phyloP scores from a whole-genome alignment of 768 basidiomycete species.

The Coprinellus micaceus region DNA sequence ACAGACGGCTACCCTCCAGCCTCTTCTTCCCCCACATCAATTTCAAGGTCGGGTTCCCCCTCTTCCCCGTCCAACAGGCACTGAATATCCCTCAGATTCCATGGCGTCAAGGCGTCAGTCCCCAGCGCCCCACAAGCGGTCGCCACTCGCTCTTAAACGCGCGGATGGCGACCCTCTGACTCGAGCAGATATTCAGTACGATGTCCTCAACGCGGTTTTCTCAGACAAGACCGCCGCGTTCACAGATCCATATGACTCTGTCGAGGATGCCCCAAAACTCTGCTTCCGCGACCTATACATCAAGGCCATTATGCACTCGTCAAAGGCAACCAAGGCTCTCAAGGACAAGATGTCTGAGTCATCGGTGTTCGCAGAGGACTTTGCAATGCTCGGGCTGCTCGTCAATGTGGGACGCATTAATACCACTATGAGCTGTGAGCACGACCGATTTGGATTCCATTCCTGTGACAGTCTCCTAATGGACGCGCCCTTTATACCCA shows the following conservation, averaged over 20 bases:
- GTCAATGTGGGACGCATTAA: conserved; percentile 81
- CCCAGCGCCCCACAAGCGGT: conserved; percentile 37
- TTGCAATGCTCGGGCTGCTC: conserved; percentile 70
- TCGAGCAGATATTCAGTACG: conserved; percentile 70
- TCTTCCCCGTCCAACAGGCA: background rate
- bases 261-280: conserved; percentile 28
- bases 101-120: conserved; percentile 36
- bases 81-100: background rate
- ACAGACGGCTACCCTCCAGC: background rate
- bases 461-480: conserved; percentile 1
- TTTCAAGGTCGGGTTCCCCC: background rate
- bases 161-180: conserved; percentile 64
- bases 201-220: conserved; percentile 77
- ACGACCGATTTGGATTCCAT: conserved; percentile 10
- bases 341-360: conserved; percentile 69
- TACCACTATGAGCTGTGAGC: conserved; percentile 79
- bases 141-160: conserved; percentile 43
- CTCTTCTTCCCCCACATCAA: background rate
- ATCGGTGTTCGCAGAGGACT: conserved; percentile 57
- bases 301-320: conserved; percentile 48
- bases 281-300: conserved; percentile 63
- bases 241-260: conserved; percentile 37
- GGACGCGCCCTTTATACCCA: conserved; percentile 21
- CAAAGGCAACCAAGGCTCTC: conserved; percentile 65
- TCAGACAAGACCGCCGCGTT: conserved; percentile 57